These are phyloP conservation scores for Xylaria sp. DNA, from an alignment of 2,329 filamentous ascomycete species.

Conservation along the genomic window DNA sequence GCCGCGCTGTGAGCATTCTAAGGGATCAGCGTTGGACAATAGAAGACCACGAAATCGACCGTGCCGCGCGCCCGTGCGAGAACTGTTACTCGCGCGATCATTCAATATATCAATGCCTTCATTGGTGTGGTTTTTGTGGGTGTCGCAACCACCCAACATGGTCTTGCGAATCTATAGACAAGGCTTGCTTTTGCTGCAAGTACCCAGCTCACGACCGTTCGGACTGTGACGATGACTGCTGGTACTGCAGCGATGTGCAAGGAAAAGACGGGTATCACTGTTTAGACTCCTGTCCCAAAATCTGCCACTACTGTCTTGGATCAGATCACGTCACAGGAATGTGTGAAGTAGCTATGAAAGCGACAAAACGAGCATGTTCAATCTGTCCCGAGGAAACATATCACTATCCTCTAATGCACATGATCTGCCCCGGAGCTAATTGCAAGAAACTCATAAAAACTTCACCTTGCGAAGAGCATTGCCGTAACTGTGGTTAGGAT, in stretches of 20 bases:
- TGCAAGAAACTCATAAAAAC: neutral
- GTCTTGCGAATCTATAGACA: neutral
- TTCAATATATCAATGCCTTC: neutral
- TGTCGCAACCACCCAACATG: neutral
- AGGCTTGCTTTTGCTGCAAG: neutral
- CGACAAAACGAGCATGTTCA: neutral
- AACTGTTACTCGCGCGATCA: neutral
- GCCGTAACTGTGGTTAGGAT: conserved; percentile 16
- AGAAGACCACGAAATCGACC: neutral
- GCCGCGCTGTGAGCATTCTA: conserved; percentile 1
- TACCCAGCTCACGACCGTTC: conserved; percentile 13
- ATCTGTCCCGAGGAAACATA: neutral
- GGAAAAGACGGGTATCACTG: too few relatives aligned
- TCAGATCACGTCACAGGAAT: neutral
- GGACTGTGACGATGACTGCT: too few relatives aligned
- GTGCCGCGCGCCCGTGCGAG: neutral
- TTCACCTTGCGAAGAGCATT: conserved; percentile 3
- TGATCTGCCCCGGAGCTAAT: neutral
- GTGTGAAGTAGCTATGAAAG: neutral
- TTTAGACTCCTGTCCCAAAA: neutral
- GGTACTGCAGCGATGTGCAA: too few relatives aligned
- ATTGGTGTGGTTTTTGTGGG: conserved; percentile 8
- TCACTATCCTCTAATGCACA: conserved; percentile 1
- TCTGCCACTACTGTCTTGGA: conserved; percentile 2
- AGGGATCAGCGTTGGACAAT: conserved; percentile 4